Base-by-base conservation (phyloP, 2,329 filamentous ascomycete genomes). In the Raffaelea albimanens region DNA sequence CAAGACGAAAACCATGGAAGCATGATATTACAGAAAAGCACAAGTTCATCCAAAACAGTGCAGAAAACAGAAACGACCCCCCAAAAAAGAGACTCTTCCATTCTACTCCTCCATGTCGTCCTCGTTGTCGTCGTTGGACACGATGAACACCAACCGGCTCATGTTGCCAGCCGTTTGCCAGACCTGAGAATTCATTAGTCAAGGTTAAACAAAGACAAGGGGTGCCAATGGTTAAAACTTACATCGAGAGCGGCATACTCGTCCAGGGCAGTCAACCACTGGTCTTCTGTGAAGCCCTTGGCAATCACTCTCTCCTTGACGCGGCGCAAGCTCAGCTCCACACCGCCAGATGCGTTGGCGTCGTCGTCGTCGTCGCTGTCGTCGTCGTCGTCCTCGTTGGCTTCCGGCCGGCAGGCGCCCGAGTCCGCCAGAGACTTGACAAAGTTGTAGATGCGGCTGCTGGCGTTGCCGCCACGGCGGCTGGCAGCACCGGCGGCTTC, bases 261-360 rank as follows among this genome's bases (percentile, higher is more conserved):
- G 53, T 95, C 84, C 61, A 98, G 74, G 19, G 90, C 84, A 56
- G 78, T 78, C 59, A 86, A 75, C 69, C 95, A 89, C 66, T 98
- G 90, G 65, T 97, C 88, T 55, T 89, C 84, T 0, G 91, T 98
- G 66, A 96, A 98, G 3, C 93, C 93, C 76, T 95, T 96, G 46
- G 90, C 93, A 58, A 97, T 75, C 25, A 98, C 89, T 55, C 93
- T 73, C 66, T 96, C 90, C 63, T 90, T 80, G 51, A 98, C 87
- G 66, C 88, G 85, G 56, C 85, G 79, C 71, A 98, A 77, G 65
- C 84, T 93, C 58, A 98, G 69, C 66, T 96, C 90, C 19, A 76
- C 63, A 16, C 74, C 72, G 33, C 74, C 71, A 0, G 72, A 72
- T 3, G 72, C 71, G 1, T 75, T 71, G 19, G 74, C 72, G 3